These are phyloP conservation scores for Torulaspora gathmanii DNA, from an alignment of 805 yeast genomes.

Conservation along the genomic window DNA sequence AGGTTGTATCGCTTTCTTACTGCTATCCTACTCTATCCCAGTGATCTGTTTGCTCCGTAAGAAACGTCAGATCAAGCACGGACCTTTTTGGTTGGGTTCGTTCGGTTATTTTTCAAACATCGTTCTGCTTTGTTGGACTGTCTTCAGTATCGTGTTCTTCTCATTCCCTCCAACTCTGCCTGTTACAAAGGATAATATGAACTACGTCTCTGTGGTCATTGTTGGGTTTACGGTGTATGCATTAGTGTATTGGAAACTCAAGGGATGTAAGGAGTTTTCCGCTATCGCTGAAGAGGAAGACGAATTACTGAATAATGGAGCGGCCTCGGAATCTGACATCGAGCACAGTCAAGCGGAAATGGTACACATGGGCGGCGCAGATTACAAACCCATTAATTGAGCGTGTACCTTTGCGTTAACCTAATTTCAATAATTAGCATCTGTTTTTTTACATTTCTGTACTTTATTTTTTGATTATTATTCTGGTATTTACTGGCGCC, in stretches of 20 bases:
- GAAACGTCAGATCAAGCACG: conserved; percentile 44
- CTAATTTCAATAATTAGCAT: not conserved
- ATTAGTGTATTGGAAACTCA: conserved; percentile 49
- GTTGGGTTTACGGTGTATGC: conserved; percentile 44
- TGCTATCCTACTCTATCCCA: conserved; percentile 58
- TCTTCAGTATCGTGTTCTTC: conserved; percentile 56
- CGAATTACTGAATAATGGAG: conserved; percentile 10
- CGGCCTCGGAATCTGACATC: conserved; percentile 7
- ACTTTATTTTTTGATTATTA: not conserved
- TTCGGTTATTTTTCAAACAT: conserved; percentile 49
- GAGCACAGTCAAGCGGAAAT: conserved; percentile 5
- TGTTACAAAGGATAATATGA: conserved; percentile 57
- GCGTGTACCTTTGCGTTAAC: not conserved
- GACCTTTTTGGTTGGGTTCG: conserved; percentile 64
- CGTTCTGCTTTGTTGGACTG: conserved; percentile 52
- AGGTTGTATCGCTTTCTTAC: conserved; percentile 57
- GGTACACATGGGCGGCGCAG: not conserved
- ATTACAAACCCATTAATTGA: conserved; percentile 1
- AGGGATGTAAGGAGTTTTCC: conserved; percentile 37
- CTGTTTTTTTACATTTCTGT: not conserved
- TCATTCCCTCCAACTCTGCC: conserved; percentile 64
- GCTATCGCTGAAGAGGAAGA: conserved; percentile 26
- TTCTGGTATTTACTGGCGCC: not conserved
- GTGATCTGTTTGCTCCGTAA: conserved; percentile 45
- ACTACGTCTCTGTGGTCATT: conserved; percentile 57